Conservation (phyloP, 108 stramenopile species). For the Cylindrotheca closterium region DNA sequence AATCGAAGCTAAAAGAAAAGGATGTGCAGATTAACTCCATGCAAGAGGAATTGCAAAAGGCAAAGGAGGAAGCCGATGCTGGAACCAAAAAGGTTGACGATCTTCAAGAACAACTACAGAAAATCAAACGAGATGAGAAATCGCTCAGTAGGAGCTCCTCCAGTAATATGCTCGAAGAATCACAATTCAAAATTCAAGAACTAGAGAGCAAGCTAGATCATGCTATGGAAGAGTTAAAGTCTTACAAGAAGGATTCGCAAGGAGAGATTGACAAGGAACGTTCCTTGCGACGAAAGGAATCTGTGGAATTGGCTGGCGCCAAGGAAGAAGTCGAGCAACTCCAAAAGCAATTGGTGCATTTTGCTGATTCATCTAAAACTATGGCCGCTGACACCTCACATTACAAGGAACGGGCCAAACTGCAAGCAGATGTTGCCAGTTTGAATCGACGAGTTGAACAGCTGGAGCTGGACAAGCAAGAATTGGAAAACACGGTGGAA, state of each 20-base stretch:
- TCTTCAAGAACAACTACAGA: conserved; percentile 24
- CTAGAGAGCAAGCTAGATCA: conserved; percentile 23
- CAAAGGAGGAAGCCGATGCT: conserved; percentile 8
- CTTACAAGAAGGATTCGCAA: conserved; percentile 8
- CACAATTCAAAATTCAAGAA: conserved; percentile 19
- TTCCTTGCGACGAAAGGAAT: conserved; percentile 5
- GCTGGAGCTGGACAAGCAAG: conserved; percentile 61
- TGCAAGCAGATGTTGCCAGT: conserved; percentile 64
- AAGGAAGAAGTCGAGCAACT: conserved; percentile 29
- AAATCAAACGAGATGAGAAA: conserved; percentile 2
- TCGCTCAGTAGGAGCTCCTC: not conserved
- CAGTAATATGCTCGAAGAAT: conserved; percentile 6
- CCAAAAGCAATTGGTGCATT: conserved; percentile 28
- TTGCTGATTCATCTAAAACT: conserved; percentile 16
- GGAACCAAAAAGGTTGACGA: conserved; percentile 9
- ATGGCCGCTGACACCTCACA: conserved; percentile 37
- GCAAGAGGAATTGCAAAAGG: conserved; percentile 1
- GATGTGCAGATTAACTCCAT: conserved; percentile 10
- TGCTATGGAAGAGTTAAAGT: conserved; percentile 12
- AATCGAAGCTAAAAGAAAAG: conserved; percentile 11
- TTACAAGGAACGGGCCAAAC: conserved; percentile 69
- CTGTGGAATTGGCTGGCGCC: conserved; percentile 29
- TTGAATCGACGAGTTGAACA: conserved; percentile 65
- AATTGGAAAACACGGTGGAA: conserved; percentile 69
- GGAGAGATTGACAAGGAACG: conserved; percentile 23